Conservation (phyloP, 108 stramenopile species). For the Schizochytrium sp. region DNA sequence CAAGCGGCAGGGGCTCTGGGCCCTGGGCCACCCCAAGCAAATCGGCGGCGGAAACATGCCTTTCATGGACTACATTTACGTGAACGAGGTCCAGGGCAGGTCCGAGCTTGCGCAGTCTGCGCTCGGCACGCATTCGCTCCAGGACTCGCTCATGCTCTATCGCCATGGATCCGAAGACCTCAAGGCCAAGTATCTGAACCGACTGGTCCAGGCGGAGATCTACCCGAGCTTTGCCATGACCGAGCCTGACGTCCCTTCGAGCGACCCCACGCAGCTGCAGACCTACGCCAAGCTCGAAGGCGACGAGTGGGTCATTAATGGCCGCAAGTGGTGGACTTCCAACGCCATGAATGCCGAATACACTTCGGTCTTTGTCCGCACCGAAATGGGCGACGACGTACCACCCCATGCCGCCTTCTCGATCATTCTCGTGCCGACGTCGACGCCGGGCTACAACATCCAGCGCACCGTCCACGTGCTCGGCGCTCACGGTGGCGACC, state of each 20-base stretch:
- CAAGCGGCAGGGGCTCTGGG: slow-evolving; percentile 4
- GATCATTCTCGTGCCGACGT: slow-evolving; percentile 62
- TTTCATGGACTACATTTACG: slow-evolving; percentile 10
- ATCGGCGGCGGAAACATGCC: neutral
- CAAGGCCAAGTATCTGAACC: slow-evolving; percentile 58
- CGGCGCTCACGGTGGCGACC: neutral
- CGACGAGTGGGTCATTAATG: slow-evolving; percentile 8
- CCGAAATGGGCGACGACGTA: neutral
- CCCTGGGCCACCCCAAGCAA: slow-evolving; percentile 7
- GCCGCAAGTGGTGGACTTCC: slow-evolving; percentile 45
- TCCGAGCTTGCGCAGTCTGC: neutral
- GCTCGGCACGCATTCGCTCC: neutral
- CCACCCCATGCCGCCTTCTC: neutral
- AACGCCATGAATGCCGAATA: slow-evolving; percentile 77
- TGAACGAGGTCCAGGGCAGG: slow-evolving; percentile 6
- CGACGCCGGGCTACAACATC: slow-evolving; percentile 49
- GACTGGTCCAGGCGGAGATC: slow-evolving; percentile 67
- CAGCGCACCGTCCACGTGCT: neutral
- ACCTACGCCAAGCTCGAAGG: neutral
- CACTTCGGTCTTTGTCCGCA: slow-evolving; percentile 63
- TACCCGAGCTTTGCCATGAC: slow-evolving; percentile 88
- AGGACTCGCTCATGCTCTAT: slow-evolving; percentile 1
- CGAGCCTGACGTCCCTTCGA: slow-evolving; percentile 77
- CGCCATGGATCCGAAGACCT: slow-evolving; percentile 62
- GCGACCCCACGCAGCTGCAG: slow-evolving; percentile 82